phyloP scores from a whole-genome alignment of 805 yeast species.

The Alloascoidea hylecoeti region DNA sequence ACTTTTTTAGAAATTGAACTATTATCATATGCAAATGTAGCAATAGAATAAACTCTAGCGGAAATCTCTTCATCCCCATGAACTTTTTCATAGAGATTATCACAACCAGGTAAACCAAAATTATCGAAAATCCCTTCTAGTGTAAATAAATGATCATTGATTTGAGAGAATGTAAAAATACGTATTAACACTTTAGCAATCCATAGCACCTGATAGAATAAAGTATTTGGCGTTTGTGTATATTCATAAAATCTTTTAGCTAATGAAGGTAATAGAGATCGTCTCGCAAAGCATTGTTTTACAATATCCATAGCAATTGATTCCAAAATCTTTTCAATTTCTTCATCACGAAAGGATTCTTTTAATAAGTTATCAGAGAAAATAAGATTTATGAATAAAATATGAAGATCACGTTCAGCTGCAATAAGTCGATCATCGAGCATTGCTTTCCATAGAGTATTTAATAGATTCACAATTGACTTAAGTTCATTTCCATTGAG shows the following conservation, averaged over 20 bases:
- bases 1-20: slow-evolving; percentile 13
- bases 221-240: slow-evolving; percentile 1
- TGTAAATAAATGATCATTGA: slow-evolving; percentile 37
- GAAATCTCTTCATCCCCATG: slow-evolving; percentile 50
- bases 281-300: slow-evolving; percentile 32
- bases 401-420: slow-evolving; percentile 52
- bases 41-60: slow-evolving; percentile 33
- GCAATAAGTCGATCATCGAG: slow-evolving; percentile 45
- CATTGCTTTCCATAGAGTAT: slow-evolving; percentile 42
- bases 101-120: slow-evolving; percentile 25
- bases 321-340: slow-evolving; percentile 16
- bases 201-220: slow-evolving; percentile 34
- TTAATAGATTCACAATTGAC: slow-evolving; percentile 18
- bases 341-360: slow-evolving; percentile 18
- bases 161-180: slow-evolving; percentile 34
- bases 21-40: slow-evolving; percentile 24
- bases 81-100: slow-evolving; percentile 27
- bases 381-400: slow-evolving; percentile 34
- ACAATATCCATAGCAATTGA: slow-evolving; percentile 12
- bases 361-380: slow-evolving; percentile 27
- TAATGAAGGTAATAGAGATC: slow-evolving; percentile 52
- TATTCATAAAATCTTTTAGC: slow-evolving; percentile 25
- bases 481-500: not conserved
- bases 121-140: slow-evolving; percentile 44
- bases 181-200: slow-evolving; percentile 31